phyloP scores from a whole-genome alignment of 805 yeast species.

The Cyberlindnera mycetangii region DNA sequence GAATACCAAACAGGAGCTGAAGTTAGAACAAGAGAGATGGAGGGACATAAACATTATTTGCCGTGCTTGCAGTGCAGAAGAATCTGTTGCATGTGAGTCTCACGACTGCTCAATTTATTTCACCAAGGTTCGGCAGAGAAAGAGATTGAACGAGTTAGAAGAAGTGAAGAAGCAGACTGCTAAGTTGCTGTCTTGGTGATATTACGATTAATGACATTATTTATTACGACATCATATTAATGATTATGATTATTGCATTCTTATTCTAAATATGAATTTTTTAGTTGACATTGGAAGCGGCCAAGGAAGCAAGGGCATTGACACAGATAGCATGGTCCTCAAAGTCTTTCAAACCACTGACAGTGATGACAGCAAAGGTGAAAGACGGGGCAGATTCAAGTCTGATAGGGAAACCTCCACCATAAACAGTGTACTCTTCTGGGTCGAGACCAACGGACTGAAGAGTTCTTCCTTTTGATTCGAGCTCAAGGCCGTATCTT shows the following conservation, averaged over 20 bases:
- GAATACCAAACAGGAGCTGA: slow-evolving; percentile 30
- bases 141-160: slow-evolving; percentile 27
- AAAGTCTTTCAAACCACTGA: slow-evolving; percentile 54
- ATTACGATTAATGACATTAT: not conserved
- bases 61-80: slow-evolving; percentile 33
- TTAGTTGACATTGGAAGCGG: not conserved
- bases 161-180: slow-evolving; percentile 6
- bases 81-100: slow-evolving; percentile 48
- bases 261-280: not conserved
- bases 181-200: slow-evolving; percentile 14
- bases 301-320: slow-evolving; percentile 20
- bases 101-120: slow-evolving; percentile 65
- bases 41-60: slow-evolving; percentile 34
- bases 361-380: slow-evolving; percentile 47
- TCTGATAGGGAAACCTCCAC: slow-evolving; percentile 54
- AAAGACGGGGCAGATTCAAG: slow-evolving; percentile 28
- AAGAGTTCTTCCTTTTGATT: slow-evolving; percentile 33
- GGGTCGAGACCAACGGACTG: slow-evolving; percentile 40
- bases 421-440: slow-evolving; percentile 48
- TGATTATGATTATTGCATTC: not conserved
- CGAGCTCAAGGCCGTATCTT: slow-evolving; percentile 43
- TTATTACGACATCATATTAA: too few relatives aligned
- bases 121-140: slow-evolving; percentile 43
- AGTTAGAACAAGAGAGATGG: slow-evolving; percentile 28
- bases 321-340: slow-evolving; percentile 52